Conservation (phyloP, 2,329 filamentous ascomycete genomes). For the Beauveria pseudobassiana region DNA sequence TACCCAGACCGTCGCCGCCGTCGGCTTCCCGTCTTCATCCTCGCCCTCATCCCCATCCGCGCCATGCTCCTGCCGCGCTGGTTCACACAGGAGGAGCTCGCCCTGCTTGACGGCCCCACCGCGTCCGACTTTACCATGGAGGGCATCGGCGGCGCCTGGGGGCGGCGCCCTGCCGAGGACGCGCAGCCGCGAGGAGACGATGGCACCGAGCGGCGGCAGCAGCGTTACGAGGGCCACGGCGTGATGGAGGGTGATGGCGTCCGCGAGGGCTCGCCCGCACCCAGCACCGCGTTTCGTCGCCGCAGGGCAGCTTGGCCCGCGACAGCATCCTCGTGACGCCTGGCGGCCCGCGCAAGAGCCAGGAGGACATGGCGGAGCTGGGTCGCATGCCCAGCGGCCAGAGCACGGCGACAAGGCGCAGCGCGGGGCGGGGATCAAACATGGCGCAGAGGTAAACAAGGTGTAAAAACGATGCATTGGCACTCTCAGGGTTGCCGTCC, state of each 20-base stretch:
- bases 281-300: constrained; percentile 1
- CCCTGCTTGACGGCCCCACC: constrained; percentile 61
- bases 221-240: neutral
- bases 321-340: constrained; percentile 22
- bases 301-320: constrained; percentile 11
- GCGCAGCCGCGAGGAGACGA: constrained; percentile 12
- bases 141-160: constrained; percentile 59
- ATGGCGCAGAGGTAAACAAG: neutral
- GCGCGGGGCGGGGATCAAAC: constrained; percentile 18
- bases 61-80: constrained; percentile 55
- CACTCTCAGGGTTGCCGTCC: neutral
- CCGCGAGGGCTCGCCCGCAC: neutral
- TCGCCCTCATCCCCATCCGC: constrained; percentile 60
- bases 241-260: neutral
- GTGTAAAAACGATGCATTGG: neutral
- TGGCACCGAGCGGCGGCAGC: constrained; percentile 10
- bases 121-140: constrained; percentile 72
- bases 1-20: constrained; percentile 74
- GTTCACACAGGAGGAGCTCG: constrained; percentile 54
- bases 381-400: constrained; percentile 22
- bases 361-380: constrained; percentile 28
- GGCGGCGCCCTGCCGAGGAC: constrained; percentile 20
- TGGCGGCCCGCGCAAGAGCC: constrained; percentile 23
- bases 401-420: constrained; percentile 23
- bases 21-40: constrained; percentile 70